Evolutionary conservation across 2,329 filamentous ascomycete species (phyloP), one percentile per base, ranked within the genome.

Genomic region (Cladosporium austrohemisphaericum): DNA sequence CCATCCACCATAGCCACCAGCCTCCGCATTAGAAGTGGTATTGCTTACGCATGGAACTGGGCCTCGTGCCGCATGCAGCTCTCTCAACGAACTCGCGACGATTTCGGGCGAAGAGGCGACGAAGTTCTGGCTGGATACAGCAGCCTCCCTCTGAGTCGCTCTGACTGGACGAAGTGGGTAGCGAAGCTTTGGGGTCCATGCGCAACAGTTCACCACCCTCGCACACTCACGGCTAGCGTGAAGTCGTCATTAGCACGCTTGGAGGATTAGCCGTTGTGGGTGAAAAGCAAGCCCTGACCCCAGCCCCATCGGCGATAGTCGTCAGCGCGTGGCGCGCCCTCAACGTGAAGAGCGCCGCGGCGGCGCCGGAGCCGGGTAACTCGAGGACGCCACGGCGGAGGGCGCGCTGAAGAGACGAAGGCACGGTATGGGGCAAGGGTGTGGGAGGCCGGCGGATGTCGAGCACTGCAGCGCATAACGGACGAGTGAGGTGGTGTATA

Each of bases 281-380:
- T 47, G 44, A 47, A 29, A 29, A 38, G 44, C 44, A 35, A 45
- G 44, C 44, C 44, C 44, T 37, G 33, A 50, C 47, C 47, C 46
- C 47, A 50, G 47, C 36, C 40, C 37, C 37, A 50, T 50, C 47
- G 47, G 23, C 47, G 47, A 50, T 50, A 50, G 36, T 38, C 29
- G 37, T 50, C 47, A 47, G 44, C 44, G 44, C 33, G 32, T 47
- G 44, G 44, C 44, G 44, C 44, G 44, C 33, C 13, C 41, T 33
- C 44, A 41, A 41, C 38, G 38, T 41, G 38, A 41, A 41, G 38
- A 41, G 33, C 38, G 25, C 38, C 38, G 38, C 41, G 41, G 29
- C 29, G 28, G 41, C 29, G 41, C 41, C 41, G 41, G 29, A n/a
- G 28, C 41, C 29, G 28, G 41, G 19, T 25, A 33, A 18, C 13